These are phyloP conservation scores for Crithidia brevicula DNA, from an alignment of 208 protist genomes.

Conservation along the genomic window DNA sequence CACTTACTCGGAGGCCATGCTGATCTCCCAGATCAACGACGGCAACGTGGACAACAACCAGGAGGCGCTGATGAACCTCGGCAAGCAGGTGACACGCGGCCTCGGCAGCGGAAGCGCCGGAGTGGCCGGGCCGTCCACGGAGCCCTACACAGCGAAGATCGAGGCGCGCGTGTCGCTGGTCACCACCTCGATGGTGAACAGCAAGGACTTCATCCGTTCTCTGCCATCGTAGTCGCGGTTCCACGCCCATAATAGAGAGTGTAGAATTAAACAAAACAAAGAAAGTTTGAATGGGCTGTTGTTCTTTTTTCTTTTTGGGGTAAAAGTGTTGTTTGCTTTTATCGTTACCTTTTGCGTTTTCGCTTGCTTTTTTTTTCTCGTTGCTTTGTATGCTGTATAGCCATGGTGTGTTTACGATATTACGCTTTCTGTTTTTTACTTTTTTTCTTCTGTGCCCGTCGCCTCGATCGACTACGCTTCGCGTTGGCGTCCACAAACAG, in stretches of 20 bases:
- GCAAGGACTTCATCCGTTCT: conserved; percentile 76
- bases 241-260: no score
- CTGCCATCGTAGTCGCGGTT: conserved; percentile 37
- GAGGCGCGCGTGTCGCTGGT: conserved; percentile 76
- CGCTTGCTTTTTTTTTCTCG: conserved; percentile 1
- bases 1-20: conserved; percentile 82
- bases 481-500: no score
- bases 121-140: conserved; percentile 33
- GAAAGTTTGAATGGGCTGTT: no score
- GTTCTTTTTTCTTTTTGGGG: background rate
- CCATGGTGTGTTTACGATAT: conserved; percentile 2
- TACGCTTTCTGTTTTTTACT: conserved; percentile 14
- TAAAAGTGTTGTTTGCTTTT: conserved; percentile 1
- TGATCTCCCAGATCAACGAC: conserved; percentile 78
- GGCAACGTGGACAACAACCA: conserved; percentile 82
- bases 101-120: conserved; percentile 35
- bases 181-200: conserved; percentile 82
- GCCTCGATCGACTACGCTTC: background rate
- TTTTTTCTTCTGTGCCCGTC: conserved; percentile 16
- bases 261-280: no score
- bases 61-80: conserved; percentile 79
- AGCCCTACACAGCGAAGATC: conserved; percentile 85
- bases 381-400: conserved; percentile 21
- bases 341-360: conserved; percentile 16
- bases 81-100: conserved; percentile 63